Conservation (phyloP, 1,139 yeast species). For the Yamadazyma sp. region DNA sequence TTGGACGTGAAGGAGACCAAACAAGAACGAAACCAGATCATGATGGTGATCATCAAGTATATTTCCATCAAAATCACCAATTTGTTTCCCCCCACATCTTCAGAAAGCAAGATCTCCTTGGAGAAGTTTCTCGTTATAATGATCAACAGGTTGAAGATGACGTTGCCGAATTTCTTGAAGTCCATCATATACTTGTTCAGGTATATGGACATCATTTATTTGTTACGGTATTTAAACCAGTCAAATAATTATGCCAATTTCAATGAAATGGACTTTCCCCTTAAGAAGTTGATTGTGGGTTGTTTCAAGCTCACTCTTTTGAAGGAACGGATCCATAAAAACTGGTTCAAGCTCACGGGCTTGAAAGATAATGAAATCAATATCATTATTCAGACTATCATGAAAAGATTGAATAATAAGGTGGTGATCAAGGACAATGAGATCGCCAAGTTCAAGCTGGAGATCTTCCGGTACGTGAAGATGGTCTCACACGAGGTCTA, state of each 20-base stretch:
- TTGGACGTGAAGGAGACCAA: slow-evolving; percentile 30
- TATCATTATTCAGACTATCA: slow-evolving; percentile 36
- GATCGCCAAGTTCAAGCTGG: slow-evolving; percentile 38
- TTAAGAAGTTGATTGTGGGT: slow-evolving; percentile 45
- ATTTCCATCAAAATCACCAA: slow-evolving; percentile 46
- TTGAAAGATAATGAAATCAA: slow-evolving; percentile 39
- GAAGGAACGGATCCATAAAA: slow-evolving; percentile 25
- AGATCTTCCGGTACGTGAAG: slow-evolving; percentile 44
- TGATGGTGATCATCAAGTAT: slow-evolving; percentile 47
- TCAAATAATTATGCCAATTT: slow-evolving; percentile 46
- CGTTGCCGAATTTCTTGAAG: slow-evolving; percentile 40
- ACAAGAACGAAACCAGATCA: slow-evolving; percentile 31
- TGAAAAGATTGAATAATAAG: slow-evolving; percentile 45
- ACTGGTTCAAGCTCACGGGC: slow-evolving; percentile 43
- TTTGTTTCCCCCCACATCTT: slow-evolving; percentile 44
- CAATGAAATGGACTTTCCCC: slow-evolving; percentile 47
- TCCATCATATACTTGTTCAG: slow-evolving; percentile 47
- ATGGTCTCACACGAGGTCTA: slow-evolving; percentile 9
- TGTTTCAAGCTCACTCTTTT: slow-evolving; percentile 44
- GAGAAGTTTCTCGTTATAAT: slow-evolving; percentile 43
- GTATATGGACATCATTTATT: slow-evolving; percentile 50
- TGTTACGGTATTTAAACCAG: slow-evolving; percentile 48
- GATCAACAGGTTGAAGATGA: slow-evolving; percentile 37
- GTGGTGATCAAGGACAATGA: slow-evolving; percentile 41
- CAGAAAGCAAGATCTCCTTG: slow-evolving; percentile 36